These are phyloP conservation scores for Termitomyces sp. DNA, from an alignment of 768 basidiomycete species.

Conservation along the genomic window DNA sequence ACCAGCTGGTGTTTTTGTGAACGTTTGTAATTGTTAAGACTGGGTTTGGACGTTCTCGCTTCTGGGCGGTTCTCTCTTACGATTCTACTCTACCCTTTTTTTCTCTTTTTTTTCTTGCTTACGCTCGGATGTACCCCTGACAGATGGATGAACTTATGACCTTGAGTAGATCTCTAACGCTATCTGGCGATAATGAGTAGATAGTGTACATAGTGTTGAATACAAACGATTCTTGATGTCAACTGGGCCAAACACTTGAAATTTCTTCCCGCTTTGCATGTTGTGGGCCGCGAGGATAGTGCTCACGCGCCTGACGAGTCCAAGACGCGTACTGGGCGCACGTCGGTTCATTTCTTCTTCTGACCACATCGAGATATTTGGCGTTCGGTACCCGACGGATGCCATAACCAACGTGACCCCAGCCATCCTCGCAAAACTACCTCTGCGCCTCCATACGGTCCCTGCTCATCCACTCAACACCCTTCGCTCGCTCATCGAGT, in stretches of 20 bases:
- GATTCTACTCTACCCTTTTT: slow-evolving; percentile 4
- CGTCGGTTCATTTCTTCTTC: slow-evolving; percentile 14
- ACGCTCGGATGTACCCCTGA: slow-evolving; percentile 11
- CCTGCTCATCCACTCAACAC: slow-evolving; percentile 84
- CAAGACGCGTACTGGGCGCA: slow-evolving; percentile 1
- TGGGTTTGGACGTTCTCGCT: slow-evolving; percentile 14
- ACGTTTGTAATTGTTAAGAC: slow-evolving; percentile 28
- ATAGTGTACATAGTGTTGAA: slow-evolving; percentile 31
- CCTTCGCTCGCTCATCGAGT: slow-evolving; percentile 78
- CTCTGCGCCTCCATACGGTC: slow-evolving; percentile 69
- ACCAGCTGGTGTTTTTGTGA: slow-evolving; percentile 22
- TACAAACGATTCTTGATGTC: slow-evolving; percentile 15
- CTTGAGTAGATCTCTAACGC: slow-evolving; percentile 23
- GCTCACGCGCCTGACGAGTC: slow-evolving; percentile 1
- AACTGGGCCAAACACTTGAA: slow-evolving; percentile 13
- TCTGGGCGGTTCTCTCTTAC: slow-evolving; percentile 1
- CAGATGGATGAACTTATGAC: slow-evolving; percentile 26
- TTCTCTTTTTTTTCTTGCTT: slow-evolving; percentile 9
- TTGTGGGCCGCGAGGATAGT: slow-evolving; percentile 10
- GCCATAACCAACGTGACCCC: slow-evolving; percentile 80
- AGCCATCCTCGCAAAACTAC: slow-evolving; percentile 79
- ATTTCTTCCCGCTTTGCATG: slow-evolving; percentile 11
- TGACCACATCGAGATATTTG: slow-evolving; percentile 47
- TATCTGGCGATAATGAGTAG: slow-evolving; percentile 26
- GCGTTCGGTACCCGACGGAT: slow-evolving; percentile 73